Conservation (phyloP, 495 filamentous ascomycete genomes). For the Penicillium salamii region DNA sequence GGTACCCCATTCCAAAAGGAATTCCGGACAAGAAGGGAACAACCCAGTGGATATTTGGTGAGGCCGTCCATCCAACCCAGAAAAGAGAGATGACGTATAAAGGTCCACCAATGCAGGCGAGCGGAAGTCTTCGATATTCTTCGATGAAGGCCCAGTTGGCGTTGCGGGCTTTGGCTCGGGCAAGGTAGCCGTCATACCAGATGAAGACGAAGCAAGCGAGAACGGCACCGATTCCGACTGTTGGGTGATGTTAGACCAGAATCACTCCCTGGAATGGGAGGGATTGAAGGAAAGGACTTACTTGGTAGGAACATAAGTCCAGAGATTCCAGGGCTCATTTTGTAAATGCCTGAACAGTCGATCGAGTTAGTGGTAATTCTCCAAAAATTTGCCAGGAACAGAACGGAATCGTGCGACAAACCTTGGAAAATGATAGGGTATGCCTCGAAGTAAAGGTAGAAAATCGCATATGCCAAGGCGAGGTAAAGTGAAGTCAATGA, state of each 20-base stretch:
- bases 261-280: neutral
- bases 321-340: slow-evolving; percentile 34
- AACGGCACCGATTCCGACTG: slow-evolving; percentile 33
- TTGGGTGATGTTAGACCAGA: neutral
- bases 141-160: slow-evolving; percentile 35
- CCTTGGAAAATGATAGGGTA: slow-evolving; percentile 65
- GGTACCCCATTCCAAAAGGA: slow-evolving; percentile 38
- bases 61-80: slow-evolving; percentile 41
- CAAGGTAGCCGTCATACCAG: slow-evolving; percentile 39
- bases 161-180: slow-evolving; percentile 32
- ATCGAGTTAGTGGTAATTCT: neutral
- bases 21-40: slow-evolving; percentile 37
- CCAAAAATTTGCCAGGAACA: neutral
- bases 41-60: slow-evolving; percentile 37
- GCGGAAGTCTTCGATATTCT: slow-evolving; percentile 40
- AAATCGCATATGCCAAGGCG: slow-evolving; percentile 66
- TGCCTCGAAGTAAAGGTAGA: slow-evolving; percentile 72
- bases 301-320: slow-evolving; percentile 36
- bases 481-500: slow-evolving; percentile 66
- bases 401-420: slow-evolving; percentile 5
- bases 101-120: slow-evolving; percentile 40
- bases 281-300: slow-evolving; percentile 17
- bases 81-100: slow-evolving; percentile 38
- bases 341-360: slow-evolving; percentile 27
- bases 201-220: slow-evolving; percentile 33